phyloP scores from a whole-genome alignment of 768 basidiomycete species.

The Mycena capillaripes region DNA sequence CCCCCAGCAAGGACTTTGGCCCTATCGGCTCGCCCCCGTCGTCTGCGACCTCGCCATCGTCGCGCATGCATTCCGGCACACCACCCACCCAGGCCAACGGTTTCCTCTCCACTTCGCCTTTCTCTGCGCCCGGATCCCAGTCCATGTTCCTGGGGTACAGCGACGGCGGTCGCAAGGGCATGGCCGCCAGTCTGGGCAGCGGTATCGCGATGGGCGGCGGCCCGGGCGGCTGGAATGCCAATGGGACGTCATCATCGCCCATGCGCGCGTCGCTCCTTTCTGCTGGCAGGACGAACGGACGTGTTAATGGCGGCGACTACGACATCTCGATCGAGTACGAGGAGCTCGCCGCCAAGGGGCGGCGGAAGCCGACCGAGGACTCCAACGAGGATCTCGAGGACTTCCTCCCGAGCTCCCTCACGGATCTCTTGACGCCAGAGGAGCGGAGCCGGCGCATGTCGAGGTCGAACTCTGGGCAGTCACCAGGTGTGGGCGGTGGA shows the following conservation, averaged over 20 bases:
- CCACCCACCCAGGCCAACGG: conserved; percentile 46
- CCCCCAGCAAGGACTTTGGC: conserved; percentile 72
- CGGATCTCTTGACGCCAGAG: conserved; percentile 90
- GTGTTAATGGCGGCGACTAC: conserved; percentile 42
- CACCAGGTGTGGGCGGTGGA: conserved; percentile 31
- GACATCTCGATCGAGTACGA: conserved; percentile 58
- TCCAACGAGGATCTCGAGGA: conserved; percentile 88
- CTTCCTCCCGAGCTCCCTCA: conserved; percentile 89
- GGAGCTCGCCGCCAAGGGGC: conserved; percentile 43
- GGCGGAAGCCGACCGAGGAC: conserved; percentile 46
- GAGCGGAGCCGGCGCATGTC: conserved; percentile 89
- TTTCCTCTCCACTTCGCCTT: conserved; percentile 75
- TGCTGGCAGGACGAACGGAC: conserved; percentile 32
- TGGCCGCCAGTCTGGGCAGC: conserved; percentile 47
- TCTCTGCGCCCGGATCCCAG: conserved; percentile 80
- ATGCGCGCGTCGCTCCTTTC: conserved; percentile 28
- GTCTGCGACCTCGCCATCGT: conserved; percentile 41
- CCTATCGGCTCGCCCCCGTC: conserved; percentile 88
- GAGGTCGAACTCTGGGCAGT: conserved; percentile 71
- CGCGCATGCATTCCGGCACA: conserved; percentile 47
- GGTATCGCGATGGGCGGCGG: conserved; percentile 65
- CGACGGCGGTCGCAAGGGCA: conserved; percentile 46
- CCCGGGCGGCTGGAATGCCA: conserved; percentile 50
- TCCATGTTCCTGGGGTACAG: conserved; percentile 63
- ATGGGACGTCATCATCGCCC: conserved; percentile 14